Evolutionary conservation across 225 moss, liverwort and hornwort species (phyloP).

Genomic region (Neckera pumila): DNA sequence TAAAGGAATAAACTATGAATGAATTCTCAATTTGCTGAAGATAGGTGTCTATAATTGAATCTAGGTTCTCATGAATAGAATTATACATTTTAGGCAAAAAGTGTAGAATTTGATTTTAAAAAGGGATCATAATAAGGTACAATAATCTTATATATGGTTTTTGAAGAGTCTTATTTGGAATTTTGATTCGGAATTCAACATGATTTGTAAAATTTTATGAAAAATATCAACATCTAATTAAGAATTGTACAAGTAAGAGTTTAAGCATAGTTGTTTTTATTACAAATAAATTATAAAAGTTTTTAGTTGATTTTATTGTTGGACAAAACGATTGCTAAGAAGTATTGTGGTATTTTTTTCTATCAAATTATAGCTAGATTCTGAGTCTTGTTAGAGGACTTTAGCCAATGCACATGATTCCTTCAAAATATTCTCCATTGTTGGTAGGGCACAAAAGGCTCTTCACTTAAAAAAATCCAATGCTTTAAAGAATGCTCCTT

Average conservation of each 20-base stretch:
- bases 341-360: too few species aligned
- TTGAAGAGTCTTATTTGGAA: not conserved
- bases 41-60: too few species aligned
- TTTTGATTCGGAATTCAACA: not conserved
- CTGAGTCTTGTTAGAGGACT: too few species aligned
- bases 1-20: too few species aligned
- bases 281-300: not conserved
- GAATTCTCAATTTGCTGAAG: not conserved
- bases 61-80: not conserved
- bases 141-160: not conserved
- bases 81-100: not conserved
- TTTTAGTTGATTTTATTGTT: not conserved
- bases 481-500: too few species aligned
- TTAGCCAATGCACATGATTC: too few species aligned
- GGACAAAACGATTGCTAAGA: not conserved
- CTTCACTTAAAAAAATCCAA: too few species aligned
- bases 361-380: too few species aligned
- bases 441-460: too few species aligned
- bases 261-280: not conserved
- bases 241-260: not conserved
- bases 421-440: too few species aligned
- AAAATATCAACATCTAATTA: not conserved
- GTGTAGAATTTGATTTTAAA: not conserved
- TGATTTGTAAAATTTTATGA: not conserved
- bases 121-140: not conserved